These are phyloP conservation scores for Starmera pachycereana DNA, from an alignment of 805 yeast species.

Conservation along the genomic window DNA sequence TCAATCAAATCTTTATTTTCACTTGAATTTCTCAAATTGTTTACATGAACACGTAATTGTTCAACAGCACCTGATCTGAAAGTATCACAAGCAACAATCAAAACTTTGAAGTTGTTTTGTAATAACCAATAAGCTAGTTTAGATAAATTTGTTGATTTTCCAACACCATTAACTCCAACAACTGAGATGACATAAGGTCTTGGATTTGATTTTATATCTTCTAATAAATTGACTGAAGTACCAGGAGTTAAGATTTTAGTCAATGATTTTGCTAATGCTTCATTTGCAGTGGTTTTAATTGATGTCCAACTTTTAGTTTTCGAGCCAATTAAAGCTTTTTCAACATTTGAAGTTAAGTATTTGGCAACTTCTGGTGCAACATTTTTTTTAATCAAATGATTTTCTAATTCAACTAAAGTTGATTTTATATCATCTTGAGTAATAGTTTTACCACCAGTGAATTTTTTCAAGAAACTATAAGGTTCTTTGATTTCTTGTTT, in stretches of 20 bases:
- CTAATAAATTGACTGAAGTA: slow-evolving; percentile 76
- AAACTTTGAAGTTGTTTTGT: slow-evolving; percentile 77
- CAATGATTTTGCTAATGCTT: slow-evolving; percentile 47
- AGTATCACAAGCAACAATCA: slow-evolving; percentile 95
- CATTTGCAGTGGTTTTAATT: slow-evolving; percentile 61
- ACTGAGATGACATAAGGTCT: slow-evolving; percentile 90
- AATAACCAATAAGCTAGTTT: slow-evolving; percentile 92
- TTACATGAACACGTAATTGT: slow-evolving; percentile 88
- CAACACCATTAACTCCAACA: slow-evolving; percentile 97
- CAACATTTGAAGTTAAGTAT: slow-evolving; percentile 59
- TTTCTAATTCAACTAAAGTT: slow-evolving; percentile 54
- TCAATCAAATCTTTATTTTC: slow-evolving; percentile 40
- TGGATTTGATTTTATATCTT: slow-evolving; percentile 44
- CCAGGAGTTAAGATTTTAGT: slow-evolving; percentile 83
- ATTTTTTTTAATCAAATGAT: slow-evolving; percentile 75
- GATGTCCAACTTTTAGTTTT: slow-evolving; percentile 68
- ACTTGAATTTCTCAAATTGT: slow-evolving; percentile 63
- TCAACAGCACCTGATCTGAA: slow-evolving; percentile 99
- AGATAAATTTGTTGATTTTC: slow-evolving; percentile 91
- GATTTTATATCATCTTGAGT: slow-evolving; percentile 54
- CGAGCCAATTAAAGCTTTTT: slow-evolving; percentile 58
- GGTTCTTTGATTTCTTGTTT: slow-evolving; percentile 24
- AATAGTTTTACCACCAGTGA: slow-evolving; percentile 62
- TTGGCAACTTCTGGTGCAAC: slow-evolving; percentile 87
- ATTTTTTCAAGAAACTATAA: slow-evolving; percentile 48